Base-by-base conservation (phyloP, 352 stramenopile genomes). In the Phytophthora tubulina region DNA sequence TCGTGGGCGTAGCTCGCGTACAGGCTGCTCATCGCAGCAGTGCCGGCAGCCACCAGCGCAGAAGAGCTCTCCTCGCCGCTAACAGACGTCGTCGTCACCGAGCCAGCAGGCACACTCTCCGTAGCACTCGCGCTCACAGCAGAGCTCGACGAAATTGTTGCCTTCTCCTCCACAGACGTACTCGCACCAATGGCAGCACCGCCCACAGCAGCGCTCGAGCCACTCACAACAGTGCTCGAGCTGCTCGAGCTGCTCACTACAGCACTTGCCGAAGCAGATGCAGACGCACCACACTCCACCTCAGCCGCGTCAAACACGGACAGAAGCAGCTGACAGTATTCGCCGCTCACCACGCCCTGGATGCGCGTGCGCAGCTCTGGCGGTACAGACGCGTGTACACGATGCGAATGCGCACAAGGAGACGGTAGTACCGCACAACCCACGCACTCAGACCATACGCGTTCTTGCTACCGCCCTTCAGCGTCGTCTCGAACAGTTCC, bases 301-400 rank as follows among this genome's bases (percentile, higher is more conserved):
- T 70, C 67, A 38, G 67, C 67, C 46, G 70, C 63, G 27, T 76
- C 70, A 17, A 76, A 51, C 30, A 73, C 44, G 13, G 62, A 65
- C 49, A 76, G 30, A 62, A 73, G 44, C 15, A 76, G 48, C 36
- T 72, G 49, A 42, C 54, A 45, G 59, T 73, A 70, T 48, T 79
- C 56, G 33, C 65, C 80, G 35, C 71, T 84, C 44, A 68, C 53
- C 44, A 63, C 62, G 13, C 48, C 36, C 31, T 71, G 53, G 33
- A 79, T 72, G 11, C 59, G 59, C 21, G 56, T 67, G 50, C 61
- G 62, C 51, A 92, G 78, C 53, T 68, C 63, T 81, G 77, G 61
- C 70, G 66, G 69, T 86, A 90, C 38, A 86, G 68, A 55, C 86
- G 73, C 69, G 77, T 78, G 79, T 94, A 94, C 49, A 59, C 52